phyloP scores from a whole-genome alignment of 2,329 filamentous ascomycete genomes.

The Fusarium chlamydosporum region DNA sequence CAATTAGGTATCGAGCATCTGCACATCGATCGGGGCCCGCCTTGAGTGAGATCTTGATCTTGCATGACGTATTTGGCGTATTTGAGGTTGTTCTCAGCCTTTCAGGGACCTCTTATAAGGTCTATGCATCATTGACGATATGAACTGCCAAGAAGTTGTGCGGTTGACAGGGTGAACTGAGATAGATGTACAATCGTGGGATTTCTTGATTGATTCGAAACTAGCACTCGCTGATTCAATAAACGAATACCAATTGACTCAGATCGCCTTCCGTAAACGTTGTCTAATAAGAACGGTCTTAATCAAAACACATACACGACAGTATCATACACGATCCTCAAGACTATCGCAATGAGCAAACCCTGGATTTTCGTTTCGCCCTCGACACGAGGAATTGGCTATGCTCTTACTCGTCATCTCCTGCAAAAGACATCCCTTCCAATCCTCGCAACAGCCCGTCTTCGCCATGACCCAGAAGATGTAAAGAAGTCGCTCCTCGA shows the following conservation, averaged over 20 bases:
- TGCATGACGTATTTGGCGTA: constrained; percentile 40
- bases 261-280: background rate
- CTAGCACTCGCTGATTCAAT: background rate
- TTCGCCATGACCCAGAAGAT: constrained; percentile 51
- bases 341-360: constrained; percentile 56
- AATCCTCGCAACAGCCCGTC: constrained; percentile 62
- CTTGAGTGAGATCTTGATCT: constrained; percentile 24
- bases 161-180: background rate
- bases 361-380: constrained; percentile 67
- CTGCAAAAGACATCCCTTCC: constrained; percentile 63
- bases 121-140: constrained; percentile 46
- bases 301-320: no score
- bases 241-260: background rate
- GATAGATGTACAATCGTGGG: background rate
- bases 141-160: constrained; percentile 6
- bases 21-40: constrained; percentile 21
- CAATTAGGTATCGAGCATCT: constrained; percentile 16
- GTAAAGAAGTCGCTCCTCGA: constrained; percentile 56
- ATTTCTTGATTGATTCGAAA: background rate
- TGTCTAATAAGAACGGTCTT: background rate
- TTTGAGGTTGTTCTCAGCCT: background rate
- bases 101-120: background rate
- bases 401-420: constrained; percentile 64
- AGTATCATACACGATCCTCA: no score
- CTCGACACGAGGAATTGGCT: constrained; percentile 64